Percentiles rank a stretch among this genome's conserved stretches.
Conservation (phyloP, 1,284 basidiomycete genomes). For the Cutaneotrichosporon spelunceum region DNA sequence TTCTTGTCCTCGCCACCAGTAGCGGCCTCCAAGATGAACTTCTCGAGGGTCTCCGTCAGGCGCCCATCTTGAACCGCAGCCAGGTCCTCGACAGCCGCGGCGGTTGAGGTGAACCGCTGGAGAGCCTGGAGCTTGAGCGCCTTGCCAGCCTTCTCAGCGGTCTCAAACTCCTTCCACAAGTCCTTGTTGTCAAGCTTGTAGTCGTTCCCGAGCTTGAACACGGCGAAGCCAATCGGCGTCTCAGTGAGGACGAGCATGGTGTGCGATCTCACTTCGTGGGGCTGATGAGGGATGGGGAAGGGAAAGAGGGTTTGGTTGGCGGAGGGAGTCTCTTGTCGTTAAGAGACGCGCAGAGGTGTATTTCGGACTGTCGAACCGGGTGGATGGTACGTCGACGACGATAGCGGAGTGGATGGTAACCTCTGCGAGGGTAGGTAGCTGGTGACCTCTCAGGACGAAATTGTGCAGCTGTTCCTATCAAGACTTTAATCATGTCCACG, state of each 20-base stretch:
- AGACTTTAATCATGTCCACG: neutral
- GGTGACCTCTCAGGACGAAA: constrained; percentile 2
- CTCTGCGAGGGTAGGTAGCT: neutral
- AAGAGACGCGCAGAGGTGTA: neutral
- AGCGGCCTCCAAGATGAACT: constrained; percentile 86
- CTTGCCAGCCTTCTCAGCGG: constrained; percentile 84
- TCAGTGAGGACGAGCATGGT: constrained; percentile 55
- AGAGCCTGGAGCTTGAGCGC: constrained; percentile 93
- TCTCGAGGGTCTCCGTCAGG: constrained; percentile 85
- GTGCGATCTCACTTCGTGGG: neutral
- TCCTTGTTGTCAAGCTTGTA: constrained; percentile 82
- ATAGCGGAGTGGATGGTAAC: neutral
- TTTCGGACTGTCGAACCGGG: neutral
- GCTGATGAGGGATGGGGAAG: neutral
- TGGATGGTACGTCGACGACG: constrained; percentile 1
- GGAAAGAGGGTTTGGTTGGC: neutral
- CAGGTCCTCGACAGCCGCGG: constrained; percentile 97
- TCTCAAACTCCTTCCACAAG: constrained; percentile 88
- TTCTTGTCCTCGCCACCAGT: constrained; percentile 52
- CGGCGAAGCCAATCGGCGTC: constrained; percentile 70
- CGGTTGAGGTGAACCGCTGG: constrained; percentile 94
- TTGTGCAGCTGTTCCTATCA: neutral
- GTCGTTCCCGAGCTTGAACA: constrained; percentile 92
- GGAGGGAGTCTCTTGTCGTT: neutral
- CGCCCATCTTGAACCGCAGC: constrained; percentile 89